Evolutionary conservation across 768 basidiomycete species (phyloP).

Genomic region (Russula ochroleuca): DNA sequence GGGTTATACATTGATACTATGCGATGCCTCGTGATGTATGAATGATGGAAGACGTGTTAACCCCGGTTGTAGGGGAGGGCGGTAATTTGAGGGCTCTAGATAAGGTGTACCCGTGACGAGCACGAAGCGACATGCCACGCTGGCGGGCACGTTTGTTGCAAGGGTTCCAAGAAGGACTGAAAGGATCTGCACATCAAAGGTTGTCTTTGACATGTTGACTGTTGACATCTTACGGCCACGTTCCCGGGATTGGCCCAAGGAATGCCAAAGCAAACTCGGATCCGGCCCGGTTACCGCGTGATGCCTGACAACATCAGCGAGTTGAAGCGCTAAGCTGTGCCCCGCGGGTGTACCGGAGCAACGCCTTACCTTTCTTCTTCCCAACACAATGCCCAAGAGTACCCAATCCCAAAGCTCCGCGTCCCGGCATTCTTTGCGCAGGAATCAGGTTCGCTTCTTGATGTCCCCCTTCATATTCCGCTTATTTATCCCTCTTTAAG

Average conservation of each 20-base stretch:
- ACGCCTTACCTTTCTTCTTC: conserved; percentile 6
- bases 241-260: too few relatives aligned
- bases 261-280: too few relatives aligned
- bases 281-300: too few relatives aligned
- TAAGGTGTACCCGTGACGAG: too few relatives aligned
- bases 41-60: background rate
- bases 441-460: conserved; percentile 58
- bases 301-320: too few relatives aligned
- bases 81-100: background rate
- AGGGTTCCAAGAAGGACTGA: too few relatives aligned
- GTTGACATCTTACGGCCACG: too few relatives aligned
- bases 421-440: conserved; percentile 60
- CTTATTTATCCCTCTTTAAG: conserved; percentile 37
- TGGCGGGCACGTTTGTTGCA: too few relatives aligned
- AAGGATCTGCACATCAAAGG: too few relatives aligned
- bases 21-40: background rate
- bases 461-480: background rate
- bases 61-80: background rate
- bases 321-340: too few relatives aligned
- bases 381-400: conserved; percentile 60
- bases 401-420: conserved; percentile 36
- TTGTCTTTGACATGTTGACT: too few relatives aligned
- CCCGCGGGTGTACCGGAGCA: background rate
- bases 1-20: too few relatives aligned
- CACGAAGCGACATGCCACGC: background rate